phyloP scores from a whole-genome alignment of 495 filamentous ascomycete genomes.

The Hyaloscypha hepaticicola region DNA sequence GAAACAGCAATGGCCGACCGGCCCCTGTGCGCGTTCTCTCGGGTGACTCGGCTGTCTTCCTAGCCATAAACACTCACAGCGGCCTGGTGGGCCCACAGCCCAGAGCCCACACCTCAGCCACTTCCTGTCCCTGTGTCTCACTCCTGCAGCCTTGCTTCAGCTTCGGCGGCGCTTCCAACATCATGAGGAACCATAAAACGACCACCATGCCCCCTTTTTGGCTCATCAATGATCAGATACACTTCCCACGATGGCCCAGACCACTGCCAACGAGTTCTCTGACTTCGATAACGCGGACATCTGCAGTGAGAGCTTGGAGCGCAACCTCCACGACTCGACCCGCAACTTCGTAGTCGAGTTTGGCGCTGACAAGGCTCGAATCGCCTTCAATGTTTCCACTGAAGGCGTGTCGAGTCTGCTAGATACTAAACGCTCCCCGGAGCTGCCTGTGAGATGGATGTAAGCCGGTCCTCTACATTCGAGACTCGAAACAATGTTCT shows the following conservation, averaged over 20 bases:
- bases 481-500: background rate
- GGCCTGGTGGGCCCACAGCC: no score
- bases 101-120: no score
- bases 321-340: constrained; percentile 42
- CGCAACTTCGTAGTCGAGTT: constrained; percentile 73
- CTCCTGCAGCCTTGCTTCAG: constrained; percentile 14
- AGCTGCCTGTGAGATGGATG: constrained; percentile 63
- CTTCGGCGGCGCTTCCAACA: background rate
- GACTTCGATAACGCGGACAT: constrained; percentile 54
- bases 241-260: background rate
- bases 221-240: background rate
- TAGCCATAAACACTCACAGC: no score
- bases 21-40: background rate
- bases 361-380: constrained; percentile 59
- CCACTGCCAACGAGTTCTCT: constrained; percentile 38
- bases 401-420: constrained; percentile 44
- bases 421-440: constrained; percentile 24
- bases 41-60: no score
- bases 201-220: constrained; percentile 5
- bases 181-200: background rate
- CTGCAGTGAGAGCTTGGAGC: constrained; percentile 42
- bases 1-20: no score
- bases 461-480: constrained; percentile 36
- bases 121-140: background rate
- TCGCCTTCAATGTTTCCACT: constrained; percentile 56